Base-by-base conservation (phyloP, 768 basidiomycete species). In the Tephrocybe sp. region DNA sequence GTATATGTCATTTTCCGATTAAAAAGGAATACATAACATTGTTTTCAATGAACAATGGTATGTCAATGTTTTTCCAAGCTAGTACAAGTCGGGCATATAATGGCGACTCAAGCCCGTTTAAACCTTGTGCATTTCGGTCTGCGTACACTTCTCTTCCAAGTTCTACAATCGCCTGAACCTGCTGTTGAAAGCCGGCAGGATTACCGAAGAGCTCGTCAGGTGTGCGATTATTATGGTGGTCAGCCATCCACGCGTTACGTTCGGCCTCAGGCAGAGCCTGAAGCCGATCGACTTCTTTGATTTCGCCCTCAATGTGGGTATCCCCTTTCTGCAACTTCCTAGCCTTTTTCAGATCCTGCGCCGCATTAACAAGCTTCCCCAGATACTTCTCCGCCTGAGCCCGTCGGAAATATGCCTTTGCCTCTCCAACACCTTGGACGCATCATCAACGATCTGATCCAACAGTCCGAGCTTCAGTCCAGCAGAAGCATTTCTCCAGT, bases 331-430 rank as follows among this genome's bases (percentile, higher is more conserved):
- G 25, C 6, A 47, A 16, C 18, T 47, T n/a, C 18, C 7, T 11
- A 27, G 46, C 46, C 36, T 11, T 3, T 12, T 27, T 1, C 7
- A 47, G 25, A 30, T 47, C 46, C 38, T 38, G 16, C 15, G 15
- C 18, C 2, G 46, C 46, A 7, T 18, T 37, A 1, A 7, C 16
- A 13, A 47, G 37, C 24, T 40, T 47, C 10, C 46, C 46, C 9
- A 39, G 15, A 3, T 1, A 38, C 37, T 21, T 39, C 27, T 37
- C 18, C 12, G 46, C 46, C 37, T 47, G 46, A 4, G 37, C 46
- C 27, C 46, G 2, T 9, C 46, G 23, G 21, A 47, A 47, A n/a
- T 39, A 40, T 19, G 37, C 37, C 25, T 47, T 47, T 2, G 46
- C 46, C 12, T 7, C 12, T 10, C 16, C 24, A 47, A 23, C 24